These are phyloP conservation scores for Solanum gracilifrons DNA, from an alignment of 257 asterid genomes.

Conservation along the genomic window DNA sequence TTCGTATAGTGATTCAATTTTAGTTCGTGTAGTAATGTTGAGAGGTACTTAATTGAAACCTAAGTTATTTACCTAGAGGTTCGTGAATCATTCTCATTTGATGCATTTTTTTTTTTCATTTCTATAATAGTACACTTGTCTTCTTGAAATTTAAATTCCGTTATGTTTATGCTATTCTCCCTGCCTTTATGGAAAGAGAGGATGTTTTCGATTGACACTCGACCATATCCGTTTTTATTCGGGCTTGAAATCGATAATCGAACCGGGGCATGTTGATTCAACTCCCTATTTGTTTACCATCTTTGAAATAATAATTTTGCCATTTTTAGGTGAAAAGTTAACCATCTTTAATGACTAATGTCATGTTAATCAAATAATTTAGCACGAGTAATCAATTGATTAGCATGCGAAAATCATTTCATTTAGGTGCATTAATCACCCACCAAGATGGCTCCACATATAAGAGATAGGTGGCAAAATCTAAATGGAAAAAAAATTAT, in stretches of 20 bases:
- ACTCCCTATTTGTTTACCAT: background rate
- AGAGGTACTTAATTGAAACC: no score
- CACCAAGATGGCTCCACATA: background rate
- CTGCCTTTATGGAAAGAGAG: no score
- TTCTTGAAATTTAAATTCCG: no score
- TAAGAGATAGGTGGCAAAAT: background rate
- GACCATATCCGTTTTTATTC: no score
- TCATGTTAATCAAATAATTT: background rate
- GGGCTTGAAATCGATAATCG: background rate
- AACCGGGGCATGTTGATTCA: background rate
- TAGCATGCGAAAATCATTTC: constrained; percentile 9
- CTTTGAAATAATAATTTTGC: no score
- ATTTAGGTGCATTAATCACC: constrained; percentile 9
- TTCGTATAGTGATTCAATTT: no score
- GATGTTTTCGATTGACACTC: no score
- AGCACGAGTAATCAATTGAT: background rate
- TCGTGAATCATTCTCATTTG: no score
- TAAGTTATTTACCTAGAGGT: no score
- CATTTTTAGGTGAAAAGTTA: background rate
- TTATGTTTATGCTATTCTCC: no score
- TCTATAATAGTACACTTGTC: rapidly evolving
- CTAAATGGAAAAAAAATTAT: background rate
- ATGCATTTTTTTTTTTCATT: no score
- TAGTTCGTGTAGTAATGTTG: no score
- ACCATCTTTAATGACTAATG: background rate